phyloP scores from a whole-genome alignment of 1,284 basidiomycete species.

The Tilletia walkeri region DNA sequence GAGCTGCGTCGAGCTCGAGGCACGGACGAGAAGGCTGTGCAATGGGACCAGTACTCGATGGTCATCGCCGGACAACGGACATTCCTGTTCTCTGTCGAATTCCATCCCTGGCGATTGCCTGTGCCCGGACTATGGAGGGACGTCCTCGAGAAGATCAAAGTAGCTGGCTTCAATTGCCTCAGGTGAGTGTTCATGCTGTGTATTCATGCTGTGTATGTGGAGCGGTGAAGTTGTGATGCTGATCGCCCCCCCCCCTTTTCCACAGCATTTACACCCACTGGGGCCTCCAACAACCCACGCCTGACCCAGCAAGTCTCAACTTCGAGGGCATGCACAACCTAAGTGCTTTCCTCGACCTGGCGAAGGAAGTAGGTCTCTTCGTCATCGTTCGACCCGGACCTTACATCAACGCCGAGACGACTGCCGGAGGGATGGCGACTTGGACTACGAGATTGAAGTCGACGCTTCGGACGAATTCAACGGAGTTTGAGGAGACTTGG shows the following conservation, averaged over 20 bases:
- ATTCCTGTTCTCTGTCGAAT: conserved; percentile 59
- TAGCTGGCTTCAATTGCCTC: conserved; percentile 69
- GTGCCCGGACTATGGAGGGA: conserved; percentile 77
- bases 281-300: conserved; percentile 72
- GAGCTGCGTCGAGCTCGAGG: not conserved
- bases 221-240: conserved; percentile 64
- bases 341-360: conserved; percentile 63
- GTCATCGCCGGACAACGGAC: conserved; percentile 18
- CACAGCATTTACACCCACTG: conserved; percentile 59
- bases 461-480: conserved; percentile 66
- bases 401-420: conserved; percentile 72
- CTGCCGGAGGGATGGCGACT: conserved; percentile 70
- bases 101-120: conserved; percentile 77
- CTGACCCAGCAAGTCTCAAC: conserved; percentile 65
- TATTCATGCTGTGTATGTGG: not conserved
- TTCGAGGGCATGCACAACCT: conserved; percentile 70
- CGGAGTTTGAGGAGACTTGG: conserved; percentile 70
- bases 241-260: conserved; percentile 54
- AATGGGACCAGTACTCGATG: conserved; percentile 20
- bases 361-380: conserved; percentile 66
- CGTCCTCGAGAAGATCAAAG: conserved; percentile 75
- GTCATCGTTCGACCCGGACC: conserved; percentile 66
- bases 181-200: conserved; percentile 30
- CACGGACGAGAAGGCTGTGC: not conserved
- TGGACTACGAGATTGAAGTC: conserved; percentile 71